Percentiles rank a stretch among this genome's conserved stretches.
Conservation (phyloP, 148 eudicot genomes). For the Rhododendron simsii region DNA sequence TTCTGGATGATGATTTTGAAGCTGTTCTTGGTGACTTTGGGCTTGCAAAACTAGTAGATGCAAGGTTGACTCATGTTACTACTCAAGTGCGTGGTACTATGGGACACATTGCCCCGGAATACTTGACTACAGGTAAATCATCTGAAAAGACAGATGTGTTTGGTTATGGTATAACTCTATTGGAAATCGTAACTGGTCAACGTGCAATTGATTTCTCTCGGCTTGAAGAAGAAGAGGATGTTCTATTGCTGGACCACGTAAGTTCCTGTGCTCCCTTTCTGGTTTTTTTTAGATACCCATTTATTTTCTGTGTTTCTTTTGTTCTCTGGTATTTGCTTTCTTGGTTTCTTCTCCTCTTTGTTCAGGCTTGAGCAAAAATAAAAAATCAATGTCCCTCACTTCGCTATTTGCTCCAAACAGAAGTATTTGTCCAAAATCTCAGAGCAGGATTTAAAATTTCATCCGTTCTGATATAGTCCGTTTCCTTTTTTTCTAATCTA, state of each 20-base stretch:
- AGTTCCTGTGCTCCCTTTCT: conserved; percentile 15
- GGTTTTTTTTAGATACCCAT: background rate
- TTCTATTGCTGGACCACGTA: conserved; percentile 86
- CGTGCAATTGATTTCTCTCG: conserved; percentile 93
- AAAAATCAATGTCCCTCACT: background rate
- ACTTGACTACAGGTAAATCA: conserved; percentile 87
- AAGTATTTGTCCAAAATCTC: background rate
- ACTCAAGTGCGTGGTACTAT: conserved; percentile 96
- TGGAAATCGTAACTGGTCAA: conserved; percentile 90
- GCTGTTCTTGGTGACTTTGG: conserved; percentile 94
- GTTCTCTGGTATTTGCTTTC: background rate
- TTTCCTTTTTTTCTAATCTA: background rate
- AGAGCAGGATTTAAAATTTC: background rate
- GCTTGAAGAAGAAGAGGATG: conserved; percentile 94
- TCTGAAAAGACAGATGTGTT: conserved; percentile 96
- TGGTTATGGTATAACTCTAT: conserved; percentile 87
- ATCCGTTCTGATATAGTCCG: background rate
- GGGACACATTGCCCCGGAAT: conserved; percentile 99
- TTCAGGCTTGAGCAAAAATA: background rate
- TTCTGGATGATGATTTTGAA: conserved; percentile 75
- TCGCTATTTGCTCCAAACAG: background rate
- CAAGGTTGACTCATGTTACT: conserved; percentile 70
- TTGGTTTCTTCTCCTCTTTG: background rate
- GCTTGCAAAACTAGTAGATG: conserved; percentile 72
- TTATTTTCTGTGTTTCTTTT: background rate